phyloP scores from a whole-genome alignment of 1,284 basidiomycete species.

The Thecaphora thlaspeos region DNA sequence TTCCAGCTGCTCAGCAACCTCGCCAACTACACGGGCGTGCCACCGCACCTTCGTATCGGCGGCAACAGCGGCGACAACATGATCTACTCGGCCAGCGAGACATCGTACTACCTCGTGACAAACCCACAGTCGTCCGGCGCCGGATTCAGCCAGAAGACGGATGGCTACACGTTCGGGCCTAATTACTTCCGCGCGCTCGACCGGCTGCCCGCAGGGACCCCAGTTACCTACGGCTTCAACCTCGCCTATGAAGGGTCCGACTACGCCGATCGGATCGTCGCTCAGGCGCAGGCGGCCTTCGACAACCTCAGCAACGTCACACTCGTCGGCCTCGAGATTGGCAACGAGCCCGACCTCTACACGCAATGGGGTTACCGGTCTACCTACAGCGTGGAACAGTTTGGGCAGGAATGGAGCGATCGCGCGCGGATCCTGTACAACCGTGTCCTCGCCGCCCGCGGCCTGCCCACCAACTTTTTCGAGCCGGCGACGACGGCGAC shows the following conservation, averaged over 20 bases:
- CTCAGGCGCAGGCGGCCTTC: conserved; percentile 28
- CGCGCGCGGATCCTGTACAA: conserved; percentile 31
- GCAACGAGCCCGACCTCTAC: conserved; percentile 48
- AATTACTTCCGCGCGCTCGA: conserved; percentile 33
- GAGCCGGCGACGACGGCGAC: conserved; percentile 46
- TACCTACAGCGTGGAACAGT: conserved; percentile 22
- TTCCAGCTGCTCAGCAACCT: conserved; percentile 39
- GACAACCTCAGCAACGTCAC: conserved; percentile 10
- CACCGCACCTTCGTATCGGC: conserved; percentile 41
- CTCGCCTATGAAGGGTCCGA: conserved; percentile 36
- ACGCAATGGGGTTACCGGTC: conserved; percentile 33
- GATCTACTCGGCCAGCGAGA: conserved; percentile 21
- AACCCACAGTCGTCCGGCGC: conserved; percentile 22
- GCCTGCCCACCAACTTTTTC: conserved; percentile 35
- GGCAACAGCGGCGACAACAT: conserved; percentile 43
- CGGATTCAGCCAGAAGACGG: conserved; percentile 14
- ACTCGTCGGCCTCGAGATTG: conserved; percentile 43
- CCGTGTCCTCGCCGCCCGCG: conserved; percentile 19
- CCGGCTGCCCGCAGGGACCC: conserved; percentile 28
- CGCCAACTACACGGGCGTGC: conserved; percentile 38
- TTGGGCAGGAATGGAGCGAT: conserved; percentile 32
- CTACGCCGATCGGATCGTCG: conserved; percentile 17
- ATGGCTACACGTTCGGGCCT: conserved; percentile 28
- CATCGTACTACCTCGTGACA: conserved; percentile 8
- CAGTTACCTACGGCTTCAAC: conserved; percentile 45